Evolutionary conservation across 208 protist species (phyloP), one percentile per base, ranked within the genome.

Genomic region (Phytomonas francai): DNA sequence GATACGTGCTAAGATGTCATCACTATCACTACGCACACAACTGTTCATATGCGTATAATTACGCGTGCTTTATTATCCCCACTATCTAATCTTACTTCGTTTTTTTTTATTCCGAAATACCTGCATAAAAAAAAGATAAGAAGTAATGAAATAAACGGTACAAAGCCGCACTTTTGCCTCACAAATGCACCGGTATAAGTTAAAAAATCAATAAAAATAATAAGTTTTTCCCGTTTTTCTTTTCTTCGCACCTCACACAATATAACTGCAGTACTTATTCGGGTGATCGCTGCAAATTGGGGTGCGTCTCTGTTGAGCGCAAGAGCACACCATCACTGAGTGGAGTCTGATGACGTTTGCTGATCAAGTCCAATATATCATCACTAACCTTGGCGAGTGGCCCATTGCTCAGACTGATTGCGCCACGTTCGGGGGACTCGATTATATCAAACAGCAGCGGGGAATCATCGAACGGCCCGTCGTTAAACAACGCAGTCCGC

Each of bases 401-500:
- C 28, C 64, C 62, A 39, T 72, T 67, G 42, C 75, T 73, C 3
- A 96, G 64, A 67, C 74, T 85, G n/a, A 96, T 74, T 72, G 93
- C 92, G 2, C 92, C 92, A 39, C 89, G 84, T 80, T 97, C 92
- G 42, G 92, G 92, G 77, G 85, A 88, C 83, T 97, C 92, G 59
- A 95, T 84, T 58, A 92, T 60, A 29, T 87, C 78, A 42, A 97
- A 97, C 30, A 97, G 77, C 22, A 97, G 80, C 25, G 86, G 74
- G 4, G 89, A 95, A 80, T 92, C 79, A 58, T 97, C 92, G 42
- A 91, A 78, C 30, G 89, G 80, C 19, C 87, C 88, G 72, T 95
- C 92, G 69, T 83, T 82, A 68, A 97, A 95, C 45, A 79, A 60
- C 65, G 75, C 71, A 19, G 79, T 80, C 63, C 87, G 81, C 59